A percentile compares a stretch with the other conserved stretches of the same genome.
These are phyloP conservation scores for Paraphaeosphaeria sporulosa DNA, from an alignment of 2,329 filamentous ascomycete genomes.

Conservation along the genomic window DNA sequence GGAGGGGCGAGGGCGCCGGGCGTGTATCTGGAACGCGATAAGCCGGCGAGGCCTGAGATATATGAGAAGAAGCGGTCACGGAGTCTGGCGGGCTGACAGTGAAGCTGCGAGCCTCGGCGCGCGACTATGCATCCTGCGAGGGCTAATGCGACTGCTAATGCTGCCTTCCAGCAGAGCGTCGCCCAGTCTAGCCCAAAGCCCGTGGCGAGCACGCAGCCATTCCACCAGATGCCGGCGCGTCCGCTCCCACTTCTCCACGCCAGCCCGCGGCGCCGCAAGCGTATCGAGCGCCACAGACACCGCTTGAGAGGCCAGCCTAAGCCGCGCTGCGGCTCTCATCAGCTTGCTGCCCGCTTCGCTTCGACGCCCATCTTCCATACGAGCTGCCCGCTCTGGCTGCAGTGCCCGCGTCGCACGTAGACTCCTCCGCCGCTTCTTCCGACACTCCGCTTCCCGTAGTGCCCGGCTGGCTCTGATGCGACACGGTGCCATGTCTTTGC, in stretches of 20 bases:
- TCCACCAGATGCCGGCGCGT: not conserved
- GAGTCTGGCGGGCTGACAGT: conserved; percentile 9
- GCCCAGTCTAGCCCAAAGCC: conserved; percentile 2
- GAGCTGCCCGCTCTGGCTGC: conserved; percentile 1
- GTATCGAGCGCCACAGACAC: conserved; percentile 1
- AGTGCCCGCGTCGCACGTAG: conserved; percentile 3
- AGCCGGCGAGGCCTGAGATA: conserved; percentile 8
- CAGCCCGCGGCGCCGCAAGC: not conserved
- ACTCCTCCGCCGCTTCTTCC: not conserved
- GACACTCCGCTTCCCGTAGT: not conserved
- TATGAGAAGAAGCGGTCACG: conserved; percentile 9
- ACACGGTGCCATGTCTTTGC: conserved; percentile 1
- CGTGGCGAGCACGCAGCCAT: not conserved
- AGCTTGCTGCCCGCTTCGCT: not conserved
- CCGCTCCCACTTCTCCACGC: not conserved
- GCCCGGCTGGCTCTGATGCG: not conserved
- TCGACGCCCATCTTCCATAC: not conserved
- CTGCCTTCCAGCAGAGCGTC: not conserved
- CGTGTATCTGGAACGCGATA: conserved; percentile 3
- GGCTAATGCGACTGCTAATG: conserved; percentile 5
- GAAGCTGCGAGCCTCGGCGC: not conserved
- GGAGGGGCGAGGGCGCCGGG: not conserved
- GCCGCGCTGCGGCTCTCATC: too few species aligned
- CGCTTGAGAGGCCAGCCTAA: too few species aligned
- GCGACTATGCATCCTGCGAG: not conserved